Evolutionary conservation across 805 yeast species (phyloP).

Genomic region (Wickerhamiella brachini): DNA sequence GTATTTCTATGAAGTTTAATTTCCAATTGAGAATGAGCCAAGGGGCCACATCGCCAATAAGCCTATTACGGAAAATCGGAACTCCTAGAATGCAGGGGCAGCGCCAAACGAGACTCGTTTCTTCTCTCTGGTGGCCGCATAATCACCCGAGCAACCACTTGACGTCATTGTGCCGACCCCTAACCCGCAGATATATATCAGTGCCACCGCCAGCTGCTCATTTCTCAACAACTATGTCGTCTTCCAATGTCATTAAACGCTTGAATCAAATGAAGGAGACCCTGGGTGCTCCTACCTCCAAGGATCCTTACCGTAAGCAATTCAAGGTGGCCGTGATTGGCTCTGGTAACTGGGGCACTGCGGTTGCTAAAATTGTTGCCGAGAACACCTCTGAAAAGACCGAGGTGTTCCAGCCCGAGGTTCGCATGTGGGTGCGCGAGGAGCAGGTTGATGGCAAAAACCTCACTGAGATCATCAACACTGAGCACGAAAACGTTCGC

Average conservation of each 20-base stretch:
- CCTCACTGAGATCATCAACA: slow-evolving; percentile 82
- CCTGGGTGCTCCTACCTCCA: neutral
- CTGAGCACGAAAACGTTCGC: slow-evolving; percentile 83
- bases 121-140: neutral
- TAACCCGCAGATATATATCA: neutral
- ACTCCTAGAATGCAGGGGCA: neutral
- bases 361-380: slow-evolving; percentile 88
- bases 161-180: neutral
- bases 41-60: neutral
- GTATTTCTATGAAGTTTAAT: neutral
- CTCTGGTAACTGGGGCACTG: slow-evolving; percentile 97
- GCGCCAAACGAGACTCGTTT: neutral
- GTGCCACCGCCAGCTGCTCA: neutral
- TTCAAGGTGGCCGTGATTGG: slow-evolving; percentile 70
- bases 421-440: slow-evolving; percentile 95
- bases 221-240: neutral
- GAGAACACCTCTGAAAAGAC: slow-evolving; percentile 71
- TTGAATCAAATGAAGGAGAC: neutral
- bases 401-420: slow-evolving; percentile 53
- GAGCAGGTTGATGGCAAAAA: slow-evolving; percentile 63
- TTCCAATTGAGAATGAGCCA: neutral
- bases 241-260: neutral
- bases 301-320: slow-evolving; percentile 12
- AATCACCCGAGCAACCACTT: neutral
- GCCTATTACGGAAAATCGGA: neutral